These are phyloP conservation scores for Fusarium sulawesiense DNA, from an alignment of 2,329 filamentous ascomycete genomes.

Conservation along the genomic window DNA sequence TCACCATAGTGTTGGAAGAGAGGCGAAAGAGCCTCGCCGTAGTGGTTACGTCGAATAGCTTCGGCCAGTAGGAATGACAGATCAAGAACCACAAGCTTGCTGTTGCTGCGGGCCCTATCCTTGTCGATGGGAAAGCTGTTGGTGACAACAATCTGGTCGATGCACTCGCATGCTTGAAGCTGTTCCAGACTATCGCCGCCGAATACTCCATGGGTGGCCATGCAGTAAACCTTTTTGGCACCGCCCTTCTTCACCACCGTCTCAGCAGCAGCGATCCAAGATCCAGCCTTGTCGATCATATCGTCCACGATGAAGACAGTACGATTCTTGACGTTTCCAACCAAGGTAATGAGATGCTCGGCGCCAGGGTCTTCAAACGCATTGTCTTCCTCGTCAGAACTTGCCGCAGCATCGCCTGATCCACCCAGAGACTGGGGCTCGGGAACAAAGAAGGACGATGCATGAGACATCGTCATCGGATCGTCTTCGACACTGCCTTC, in stretches of 20 bases:
- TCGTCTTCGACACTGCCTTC: conserved; percentile 78
- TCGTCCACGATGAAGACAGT: conserved; percentile 97
- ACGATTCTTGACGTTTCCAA: conserved; percentile 89
- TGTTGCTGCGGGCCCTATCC: conserved; percentile 74
- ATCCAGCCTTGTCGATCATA: conserved; percentile 97
- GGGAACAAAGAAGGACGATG: conserved; percentile 83
- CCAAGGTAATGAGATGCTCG: conserved; percentile 97
- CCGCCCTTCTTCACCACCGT: conserved; percentile 93
- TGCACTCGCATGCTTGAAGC: conserved; percentile 91
- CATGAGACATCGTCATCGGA: conserved; percentile 81
- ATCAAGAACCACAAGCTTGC: conserved; percentile 90
- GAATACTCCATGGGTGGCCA: conserved; percentile 96
- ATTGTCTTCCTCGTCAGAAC: conserved; percentile 93
- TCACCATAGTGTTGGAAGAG: conserved; percentile 76
- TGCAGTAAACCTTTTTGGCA: conserved; percentile 95
- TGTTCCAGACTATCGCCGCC: conserved; percentile 89
- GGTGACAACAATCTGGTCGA: conserved; percentile 93
- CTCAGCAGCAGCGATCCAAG: conserved; percentile 97
- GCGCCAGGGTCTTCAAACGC: conserved; percentile 81
- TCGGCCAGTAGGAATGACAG: conserved; percentile 89
- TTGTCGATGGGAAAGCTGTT: conserved; percentile 95
- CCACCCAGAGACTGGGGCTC: conserved; percentile 79
- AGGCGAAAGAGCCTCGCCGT: conserved; percentile 83
- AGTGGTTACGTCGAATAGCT: conserved; percentile 94
- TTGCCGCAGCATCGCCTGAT: conserved; percentile 82